Base-by-base conservation (phyloP, 1,139 yeast genomes). In the Lodderomyces elongisporus region DNA sequence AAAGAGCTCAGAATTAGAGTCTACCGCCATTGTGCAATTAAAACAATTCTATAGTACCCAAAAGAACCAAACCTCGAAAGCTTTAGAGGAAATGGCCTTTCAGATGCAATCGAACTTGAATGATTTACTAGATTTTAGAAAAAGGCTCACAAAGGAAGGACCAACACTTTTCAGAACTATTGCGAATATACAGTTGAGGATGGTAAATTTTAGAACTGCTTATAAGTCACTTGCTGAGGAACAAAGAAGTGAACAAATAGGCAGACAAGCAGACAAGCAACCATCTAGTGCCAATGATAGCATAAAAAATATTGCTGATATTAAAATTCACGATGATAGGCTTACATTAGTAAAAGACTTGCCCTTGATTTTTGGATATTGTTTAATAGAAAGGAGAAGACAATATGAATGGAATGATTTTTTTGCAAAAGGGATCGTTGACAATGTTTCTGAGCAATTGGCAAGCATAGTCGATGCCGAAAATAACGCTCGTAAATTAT, bases 301-400 rank as follows among this genome's bases (percentile, higher is more conserved):
- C 5, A 24, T 54, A 4, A 45, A 60, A 16, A 50, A 55, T 1
- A 52, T 67, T 14, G 44, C 50, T 17, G 40, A 44, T 16, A 58
- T 68, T 27, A 67, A 70, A 37, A 52, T 51, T 3, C 48, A 58
- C 12, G 80, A 75, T 47, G 64, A 73, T 31, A 60, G 62, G 35
- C 51, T 76, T 10, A 68, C 79, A 1, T 49, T 72, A 12, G 79
- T 85, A 2, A 70, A 79, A 13, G 96, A 87, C 51, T 54, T 88
- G 33, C 96, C 97, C 0, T 59, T 85, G 26, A 58, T 87, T 1
- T 85, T 85, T 52, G 97, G 97, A 1, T 71, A 84, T 18, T 69
- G 79, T 51, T 51, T 85, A 16, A 71, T 88, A 28, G 96, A 89
- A 48, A 67, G 66, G 31, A 58, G 83, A 36, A 70, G 94, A 34